These are phyloP conservation scores for Biancaea sappan DNA, from an alignment of 306 rosid species.

Conservation along the genomic window DNA sequence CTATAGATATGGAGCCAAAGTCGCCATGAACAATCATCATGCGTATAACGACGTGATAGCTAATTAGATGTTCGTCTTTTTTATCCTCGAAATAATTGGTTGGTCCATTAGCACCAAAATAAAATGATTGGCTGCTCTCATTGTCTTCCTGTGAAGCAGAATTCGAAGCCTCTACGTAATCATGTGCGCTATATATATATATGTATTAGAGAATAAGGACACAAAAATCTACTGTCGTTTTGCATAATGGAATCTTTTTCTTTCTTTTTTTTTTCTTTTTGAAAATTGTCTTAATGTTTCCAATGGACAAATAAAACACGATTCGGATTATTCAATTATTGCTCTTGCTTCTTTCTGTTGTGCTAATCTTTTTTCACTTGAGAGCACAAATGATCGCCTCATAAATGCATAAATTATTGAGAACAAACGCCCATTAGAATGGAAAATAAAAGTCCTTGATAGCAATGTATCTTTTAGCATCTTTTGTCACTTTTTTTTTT, in stretches of 20 bases:
- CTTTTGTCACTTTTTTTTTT: too few relatives aligned
- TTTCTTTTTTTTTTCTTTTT: too few relatives aligned
- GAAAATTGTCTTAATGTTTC: neutral
- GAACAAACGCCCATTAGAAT: neutral
- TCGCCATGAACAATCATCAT: constrained; percentile 17
- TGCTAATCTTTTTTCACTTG: constrained; percentile 18
- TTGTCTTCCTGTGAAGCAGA: constrained; percentile 29
- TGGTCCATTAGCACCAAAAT: constrained; percentile 3
- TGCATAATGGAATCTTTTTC: constrained; percentile 40
- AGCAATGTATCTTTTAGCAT: constrained; percentile 15
- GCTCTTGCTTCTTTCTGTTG: constrained; percentile 15
- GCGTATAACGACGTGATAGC: constrained; percentile 34
- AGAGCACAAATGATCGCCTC: neutral
- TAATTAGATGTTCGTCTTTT: neutral
- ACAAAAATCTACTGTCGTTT: constrained; percentile 30
- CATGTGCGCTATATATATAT: constrained; percentile 15
- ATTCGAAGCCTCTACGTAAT: constrained; percentile 37
- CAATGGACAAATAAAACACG: constrained; percentile 31
- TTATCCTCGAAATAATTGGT: constrained; percentile 47
- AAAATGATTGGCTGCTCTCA: constrained; percentile 32
- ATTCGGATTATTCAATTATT: constrained; percentile 39
- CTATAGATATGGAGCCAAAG: constrained; percentile 29
- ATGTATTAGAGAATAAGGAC: neutral
- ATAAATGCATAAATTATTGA: neutral
- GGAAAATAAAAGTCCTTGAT: neutral